A percentile compares a stretch with the other conserved stretches of the same genome.
Evolutionary conservation across 2,329 filamentous ascomycete species (phyloP).

Genomic region (Beauveria pseudobassiana): DNA sequence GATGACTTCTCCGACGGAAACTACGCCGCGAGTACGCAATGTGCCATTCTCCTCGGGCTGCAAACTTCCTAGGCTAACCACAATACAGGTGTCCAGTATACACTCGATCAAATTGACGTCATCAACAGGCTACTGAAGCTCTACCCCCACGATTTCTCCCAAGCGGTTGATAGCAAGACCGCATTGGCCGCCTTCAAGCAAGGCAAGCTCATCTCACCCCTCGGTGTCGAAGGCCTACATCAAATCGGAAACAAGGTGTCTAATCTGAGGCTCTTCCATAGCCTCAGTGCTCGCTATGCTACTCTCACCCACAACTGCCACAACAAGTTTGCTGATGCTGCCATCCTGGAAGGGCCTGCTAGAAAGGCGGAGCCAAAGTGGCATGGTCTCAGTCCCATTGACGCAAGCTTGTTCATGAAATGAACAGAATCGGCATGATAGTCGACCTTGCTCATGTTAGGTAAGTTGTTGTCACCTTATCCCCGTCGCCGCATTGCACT

Average conservation of each 20-base stretch:
- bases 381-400: constrained; percentile 65
- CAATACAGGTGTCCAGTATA: constrained; percentile 52
- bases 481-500: no score
- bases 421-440: constrained; percentile 94
- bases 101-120: constrained; percentile 69
- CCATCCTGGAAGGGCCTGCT: constrained; percentile 50
- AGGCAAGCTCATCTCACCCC: constrained; percentile 64
- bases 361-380: constrained; percentile 50
- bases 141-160: constrained; percentile 65
- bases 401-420: constrained; percentile 65
- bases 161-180: constrained; percentile 49
- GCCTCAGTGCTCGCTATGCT: constrained; percentile 75
- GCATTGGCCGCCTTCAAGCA: constrained; percentile 54
- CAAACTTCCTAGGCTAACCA: neutral
- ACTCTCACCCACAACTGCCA: constrained; percentile 93
- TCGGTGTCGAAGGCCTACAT: constrained; percentile 82
- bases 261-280: constrained; percentile 67
- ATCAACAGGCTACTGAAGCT: constrained; percentile 53
- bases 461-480: constrained; percentile 16
- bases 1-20: constrained; percentile 66
- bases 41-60: neutral
- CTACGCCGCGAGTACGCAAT: constrained; percentile 54
- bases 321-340: constrained; percentile 82
- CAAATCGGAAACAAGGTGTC: constrained; percentile 82
- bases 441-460: constrained; percentile 74